These are phyloP conservation scores for Acorus gramineus DNA, from an alignment of 106 monocot genomes.

Conservation along the genomic window DNA sequence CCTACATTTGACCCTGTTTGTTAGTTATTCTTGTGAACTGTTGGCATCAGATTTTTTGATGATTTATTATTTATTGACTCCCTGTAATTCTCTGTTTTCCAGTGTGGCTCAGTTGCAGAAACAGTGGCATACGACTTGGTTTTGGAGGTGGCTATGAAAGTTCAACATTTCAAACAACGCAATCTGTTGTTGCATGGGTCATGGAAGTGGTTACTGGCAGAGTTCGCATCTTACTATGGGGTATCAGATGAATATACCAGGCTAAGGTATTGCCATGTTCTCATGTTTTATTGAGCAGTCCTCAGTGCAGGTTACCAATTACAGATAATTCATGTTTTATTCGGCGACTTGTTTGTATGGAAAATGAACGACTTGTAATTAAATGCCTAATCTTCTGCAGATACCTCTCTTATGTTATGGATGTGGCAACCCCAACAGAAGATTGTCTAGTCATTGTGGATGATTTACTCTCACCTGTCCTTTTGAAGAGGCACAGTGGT, in stretches of 20 bases:
- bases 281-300: no score
- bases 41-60: no score
- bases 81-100: constrained; percentile 13
- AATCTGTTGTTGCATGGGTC: constrained; percentile 79
- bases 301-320: no score
- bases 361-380: no score
- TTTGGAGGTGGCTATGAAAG: constrained; percentile 94
- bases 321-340: no score
- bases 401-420: constrained; percentile 97
- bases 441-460: constrained; percentile 79
- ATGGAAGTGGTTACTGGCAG: constrained; percentile 92
- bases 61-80: background rate
- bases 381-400: constrained; percentile 20
- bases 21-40: no score
- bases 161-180: constrained; percentile 72
- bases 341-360: no score
- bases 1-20: no score
- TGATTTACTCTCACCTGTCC: constrained; percentile 70
- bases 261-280: constrained; percentile 42
- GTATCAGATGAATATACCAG: constrained; percentile 93
- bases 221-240: constrained; percentile 96
- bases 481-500: constrained; percentile 48
- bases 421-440: constrained; percentile 93
- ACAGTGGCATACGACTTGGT: constrained; percentile 94
- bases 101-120: constrained; percentile 97